Conservation (phyloP, 768 basidiomycete genomes). For the Termitomyces sp. region DNA sequence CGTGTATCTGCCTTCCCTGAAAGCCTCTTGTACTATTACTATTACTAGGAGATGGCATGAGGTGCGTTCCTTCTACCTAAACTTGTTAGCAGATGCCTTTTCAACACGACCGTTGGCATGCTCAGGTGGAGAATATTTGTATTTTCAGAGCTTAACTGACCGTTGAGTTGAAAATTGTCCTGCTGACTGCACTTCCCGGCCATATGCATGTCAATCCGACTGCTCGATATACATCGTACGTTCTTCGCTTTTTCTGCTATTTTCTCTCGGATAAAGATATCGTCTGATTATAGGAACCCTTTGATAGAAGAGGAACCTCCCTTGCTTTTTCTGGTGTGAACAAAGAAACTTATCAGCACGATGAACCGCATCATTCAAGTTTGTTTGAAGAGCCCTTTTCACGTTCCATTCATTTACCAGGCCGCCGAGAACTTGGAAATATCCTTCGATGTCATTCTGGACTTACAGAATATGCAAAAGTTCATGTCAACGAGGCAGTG, state of each 20-base stretch:
- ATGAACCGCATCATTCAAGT: background rate
- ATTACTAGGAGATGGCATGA: background rate
- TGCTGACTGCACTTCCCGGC: background rate
- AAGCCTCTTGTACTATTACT: background rate
- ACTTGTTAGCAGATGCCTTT: background rate
- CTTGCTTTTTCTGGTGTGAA: background rate
- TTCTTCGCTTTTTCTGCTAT: background rate
- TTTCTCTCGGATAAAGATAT: background rate
- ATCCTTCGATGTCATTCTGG: background rate
- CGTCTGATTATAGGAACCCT: background rate
- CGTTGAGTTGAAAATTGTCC: background rate
- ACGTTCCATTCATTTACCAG: background rate
- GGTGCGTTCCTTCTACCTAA: background rate
- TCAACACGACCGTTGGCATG: background rate
- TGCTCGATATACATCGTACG: background rate
- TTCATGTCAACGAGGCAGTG: background rate
- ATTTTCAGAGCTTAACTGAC: background rate
- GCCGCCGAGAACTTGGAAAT: background rate
- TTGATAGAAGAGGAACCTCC: background rate
- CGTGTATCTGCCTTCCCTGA: background rate
- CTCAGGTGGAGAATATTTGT: too few species aligned
- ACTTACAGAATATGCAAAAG: background rate
- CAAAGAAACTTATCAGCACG: background rate
- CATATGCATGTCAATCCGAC: background rate
- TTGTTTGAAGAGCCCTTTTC: background rate